Evolutionary conservation across 2,329 filamentous ascomycete genomes (phyloP).

Genomic region (Fusarium foetens): DNA sequence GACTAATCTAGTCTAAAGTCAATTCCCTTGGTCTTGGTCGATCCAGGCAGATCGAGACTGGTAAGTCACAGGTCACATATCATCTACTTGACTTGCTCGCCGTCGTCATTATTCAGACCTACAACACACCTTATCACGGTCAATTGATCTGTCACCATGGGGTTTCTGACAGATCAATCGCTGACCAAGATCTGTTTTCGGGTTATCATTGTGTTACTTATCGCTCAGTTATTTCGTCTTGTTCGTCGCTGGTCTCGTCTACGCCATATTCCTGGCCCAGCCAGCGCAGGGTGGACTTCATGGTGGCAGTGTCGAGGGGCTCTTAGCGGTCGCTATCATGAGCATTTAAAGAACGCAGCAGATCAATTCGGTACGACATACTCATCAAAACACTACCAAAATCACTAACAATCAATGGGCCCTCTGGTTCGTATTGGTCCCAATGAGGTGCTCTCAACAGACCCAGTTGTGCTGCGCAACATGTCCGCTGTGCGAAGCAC

Average conservation of each 20-base stretch:
- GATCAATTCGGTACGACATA: slow-evolving; percentile 39
- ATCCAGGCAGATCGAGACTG: neutral
- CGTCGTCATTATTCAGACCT: neutral
- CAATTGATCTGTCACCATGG: slow-evolving; percentile 19
- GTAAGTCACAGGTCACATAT: slow-evolving; percentile 4
- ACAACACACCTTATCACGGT: neutral
- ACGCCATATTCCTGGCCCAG: slow-evolving; percentile 45
- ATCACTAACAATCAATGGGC: slow-evolving; percentile 34
- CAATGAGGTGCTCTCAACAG: slow-evolving; percentile 53
- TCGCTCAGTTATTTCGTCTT: neutral
- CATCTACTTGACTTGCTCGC: neutral
- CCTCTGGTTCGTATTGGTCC: slow-evolving; percentile 56
- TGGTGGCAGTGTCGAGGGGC: slow-evolving; percentile 46
- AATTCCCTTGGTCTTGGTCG: neutral
- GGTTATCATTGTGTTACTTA: neutral
- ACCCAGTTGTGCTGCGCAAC: slow-evolving; percentile 52
- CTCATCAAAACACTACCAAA: no score
- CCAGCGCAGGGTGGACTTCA: slow-evolving; percentile 41
- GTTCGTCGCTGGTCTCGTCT: slow-evolving; percentile 43
- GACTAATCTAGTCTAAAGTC: neutral
- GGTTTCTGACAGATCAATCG: slow-evolving; percentile 3
- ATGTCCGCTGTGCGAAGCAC: slow-evolving; percentile 52
- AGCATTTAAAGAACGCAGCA: slow-evolving; percentile 39
- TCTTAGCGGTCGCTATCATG: slow-evolving; percentile 45
- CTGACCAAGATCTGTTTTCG: neutral